Conservation (phyloP, 23 red algal genomes). For the Gracilaria vermiculophylla region DNA sequence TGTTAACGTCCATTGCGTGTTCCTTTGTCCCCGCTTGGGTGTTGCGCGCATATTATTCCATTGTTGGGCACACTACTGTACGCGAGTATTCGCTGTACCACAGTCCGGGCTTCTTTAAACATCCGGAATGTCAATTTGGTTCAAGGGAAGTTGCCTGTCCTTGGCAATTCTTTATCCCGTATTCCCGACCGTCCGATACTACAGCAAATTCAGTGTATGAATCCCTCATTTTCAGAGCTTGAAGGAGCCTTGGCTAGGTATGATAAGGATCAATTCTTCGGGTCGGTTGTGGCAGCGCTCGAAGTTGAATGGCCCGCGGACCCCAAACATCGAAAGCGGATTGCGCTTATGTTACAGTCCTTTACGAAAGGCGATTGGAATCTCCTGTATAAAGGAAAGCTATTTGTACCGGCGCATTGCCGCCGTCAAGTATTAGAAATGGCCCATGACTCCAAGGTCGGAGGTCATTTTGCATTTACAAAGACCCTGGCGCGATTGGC, state of each 20-base stretch:
- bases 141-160: neutral
- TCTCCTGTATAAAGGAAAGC: neutral
- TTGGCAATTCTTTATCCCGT: neutral
- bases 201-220: neutral
- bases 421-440: neutral
- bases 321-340: neutral
- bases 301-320: neutral
- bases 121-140: neutral
- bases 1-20: too few relatives aligned
- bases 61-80: too few relatives aligned
- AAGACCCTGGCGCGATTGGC: neutral
- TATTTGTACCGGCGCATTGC: neutral
- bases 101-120: neutral
- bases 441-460: neutral
- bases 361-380: neutral
- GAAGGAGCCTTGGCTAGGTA: neutral
- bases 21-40: too few relatives aligned
- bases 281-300: neutral
- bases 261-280: constrained; percentile 24
- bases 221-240: neutral
- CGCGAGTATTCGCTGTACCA: too few relatives aligned
- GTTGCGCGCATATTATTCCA: too few relatives aligned
- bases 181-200: neutral
- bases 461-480: neutral
- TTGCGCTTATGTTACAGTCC: neutral